These are phyloP conservation scores for Nelumbo lutea DNA, from an alignment of 164 flowering plant genomes.

Conservation along the genomic window DNA sequence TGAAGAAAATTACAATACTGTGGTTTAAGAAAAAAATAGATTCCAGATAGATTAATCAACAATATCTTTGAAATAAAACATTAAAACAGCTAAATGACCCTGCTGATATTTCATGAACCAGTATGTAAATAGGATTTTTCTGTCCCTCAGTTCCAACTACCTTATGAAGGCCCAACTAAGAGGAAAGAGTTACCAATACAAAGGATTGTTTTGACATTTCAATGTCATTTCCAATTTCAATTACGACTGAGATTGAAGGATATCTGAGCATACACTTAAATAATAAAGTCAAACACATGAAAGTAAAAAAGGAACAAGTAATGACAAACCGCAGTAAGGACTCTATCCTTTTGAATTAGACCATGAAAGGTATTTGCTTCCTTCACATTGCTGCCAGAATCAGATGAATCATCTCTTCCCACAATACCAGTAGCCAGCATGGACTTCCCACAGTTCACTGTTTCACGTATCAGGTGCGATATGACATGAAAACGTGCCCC, in stretches of 20 bases:
- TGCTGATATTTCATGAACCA: neutral
- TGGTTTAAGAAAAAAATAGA: neutral
- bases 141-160: neutral
- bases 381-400: constrained; percentile 43
- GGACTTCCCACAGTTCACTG: constrained; percentile 75
- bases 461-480: constrained; percentile 85
- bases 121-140: neutral
- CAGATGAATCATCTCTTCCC: constrained; percentile 59
- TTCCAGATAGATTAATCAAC: neutral
- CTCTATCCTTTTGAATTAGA: constrained; percentile 83
- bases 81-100: neutral
- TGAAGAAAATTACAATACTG: neutral
- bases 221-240: too few species aligned
- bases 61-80: neutral
- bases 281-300: neutral
- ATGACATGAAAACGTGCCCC: constrained; percentile 92
- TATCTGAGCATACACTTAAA: neutral
- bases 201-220: neutral
- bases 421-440: constrained; percentile 68
- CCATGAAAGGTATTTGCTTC: constrained; percentile 59
- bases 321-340: constrained; percentile 67
- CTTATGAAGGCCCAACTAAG: neutral
- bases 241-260: neutral
- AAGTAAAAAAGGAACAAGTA: neutral
- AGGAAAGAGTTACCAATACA: neutral